Base-by-base conservation (phyloP, 495 filamentous ascomycete genomes). In the Penicillium steckii region DNA sequence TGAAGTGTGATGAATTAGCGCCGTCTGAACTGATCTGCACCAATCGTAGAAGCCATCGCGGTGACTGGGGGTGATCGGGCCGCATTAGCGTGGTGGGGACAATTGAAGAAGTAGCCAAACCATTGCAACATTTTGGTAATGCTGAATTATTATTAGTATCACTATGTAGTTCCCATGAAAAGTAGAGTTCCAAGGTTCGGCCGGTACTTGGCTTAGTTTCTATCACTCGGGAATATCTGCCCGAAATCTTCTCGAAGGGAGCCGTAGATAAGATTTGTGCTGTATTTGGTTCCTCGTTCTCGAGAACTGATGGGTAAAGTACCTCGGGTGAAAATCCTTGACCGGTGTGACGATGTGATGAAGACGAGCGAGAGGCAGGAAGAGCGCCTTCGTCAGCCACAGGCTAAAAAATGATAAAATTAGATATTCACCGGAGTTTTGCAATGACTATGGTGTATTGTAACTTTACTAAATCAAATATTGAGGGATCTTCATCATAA, bases 11-110 rank as follows among this genome's bases (percentile, higher is more conserved):
- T 46, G 60, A 38, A 42, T 56, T 63, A 61, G 62, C 62, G 60
- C 62, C 53, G 24, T 17, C 40, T 10, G 46, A 41, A 13, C 60
- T 57, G 63, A 66, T 66, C 54, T 63, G 45, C 33, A 12, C 12
- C 12, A 42, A 8, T 29, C 21, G 15, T 13, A 44, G 32, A 27
- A 44, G 50, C 35, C 29, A 41, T 27, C 38, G 30, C 38, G 52
- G 60, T 66, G 57, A 64, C 37, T 53, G 26, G 52, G 26, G 47
- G 62, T 66, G 63, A 66, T 41, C 33, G 47, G 55, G 29, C 63
- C 45, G 63, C 63, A 66, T 66, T 66, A 66, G 63, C 57, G 60
- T 24, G 43, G 52, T 53, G 49, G 48, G 21, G 37, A 27, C n/a
- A 47, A 33, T 15, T 52, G 29, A 45, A 45, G 42, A 52, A 33